Evolutionary conservation across 2,329 filamentous ascomycete genomes (phyloP).

Genomic region (Penicillium oxalicum): DNA sequence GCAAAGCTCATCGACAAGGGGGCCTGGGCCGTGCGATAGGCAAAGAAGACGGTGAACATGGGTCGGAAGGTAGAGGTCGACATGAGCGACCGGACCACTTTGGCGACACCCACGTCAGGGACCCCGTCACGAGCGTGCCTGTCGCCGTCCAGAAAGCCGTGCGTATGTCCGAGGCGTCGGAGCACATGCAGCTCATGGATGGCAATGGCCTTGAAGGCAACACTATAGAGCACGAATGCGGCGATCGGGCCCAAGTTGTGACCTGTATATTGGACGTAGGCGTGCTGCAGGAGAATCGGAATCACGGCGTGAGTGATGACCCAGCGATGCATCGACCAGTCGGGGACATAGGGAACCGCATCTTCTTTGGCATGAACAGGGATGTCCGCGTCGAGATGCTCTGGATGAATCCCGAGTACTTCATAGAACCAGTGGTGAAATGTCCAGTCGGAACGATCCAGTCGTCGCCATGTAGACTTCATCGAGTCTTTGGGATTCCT

Average conservation of each 20-base stretch:
- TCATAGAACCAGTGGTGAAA: conserved; percentile 23
- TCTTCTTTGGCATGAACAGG: conserved; percentile 19
- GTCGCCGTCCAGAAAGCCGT: conserved; percentile 24
- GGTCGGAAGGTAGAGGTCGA: conserved; percentile 21
- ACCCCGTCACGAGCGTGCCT: conserved; percentile 24
- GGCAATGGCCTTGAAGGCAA: conserved; percentile 20
- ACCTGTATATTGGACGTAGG: conserved; percentile 18
- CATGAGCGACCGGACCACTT: conserved; percentile 20
- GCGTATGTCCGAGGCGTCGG: conserved; percentile 19
- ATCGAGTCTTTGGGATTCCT: conserved; percentile 24
- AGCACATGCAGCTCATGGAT: conserved; percentile 23
- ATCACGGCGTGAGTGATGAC: conserved; percentile 19
- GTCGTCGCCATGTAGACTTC: conserved; percentile 24
- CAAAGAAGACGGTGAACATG: conserved; percentile 23
- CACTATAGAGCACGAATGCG: conserved; percentile 19
- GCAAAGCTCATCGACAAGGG: conserved; percentile 16
- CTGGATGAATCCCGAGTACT: conserved; percentile 19
- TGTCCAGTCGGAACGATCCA: conserved; percentile 20
- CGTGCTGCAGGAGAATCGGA: conserved; percentile 19
- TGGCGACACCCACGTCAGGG: conserved; percentile 22
- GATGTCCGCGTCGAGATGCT: conserved; percentile 16
- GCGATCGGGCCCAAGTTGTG: conserved; percentile 15
- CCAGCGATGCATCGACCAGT: conserved; percentile 23
- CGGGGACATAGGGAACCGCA: conserved; percentile 17
- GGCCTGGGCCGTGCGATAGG: conserved; percentile 13